These are phyloP conservation scores for Geopyxis carbonaria DNA, from an alignment of 495 filamentous ascomycete genomes.

Conservation along the genomic window DNA sequence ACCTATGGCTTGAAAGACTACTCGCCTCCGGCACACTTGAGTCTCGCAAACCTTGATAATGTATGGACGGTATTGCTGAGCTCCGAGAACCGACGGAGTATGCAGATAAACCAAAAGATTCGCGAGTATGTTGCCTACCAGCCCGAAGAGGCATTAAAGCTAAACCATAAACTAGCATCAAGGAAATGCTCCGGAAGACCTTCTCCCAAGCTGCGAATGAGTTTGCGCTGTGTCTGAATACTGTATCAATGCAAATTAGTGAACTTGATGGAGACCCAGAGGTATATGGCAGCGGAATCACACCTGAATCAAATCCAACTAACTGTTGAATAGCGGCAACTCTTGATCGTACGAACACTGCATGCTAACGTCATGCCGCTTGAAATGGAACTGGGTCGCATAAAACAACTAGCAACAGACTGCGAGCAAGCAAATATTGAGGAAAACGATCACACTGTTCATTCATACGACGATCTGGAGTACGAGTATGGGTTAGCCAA, in stretches of 20 bases:
- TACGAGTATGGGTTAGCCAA: slow-evolving; percentile 89
- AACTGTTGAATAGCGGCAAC: slow-evolving; percentile 39
- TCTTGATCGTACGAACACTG: slow-evolving; percentile 64
- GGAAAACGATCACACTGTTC: slow-evolving; percentile 97
- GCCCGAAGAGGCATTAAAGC: slow-evolving; percentile 3
- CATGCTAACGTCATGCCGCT: slow-evolving; percentile 69
- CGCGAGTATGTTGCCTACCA: slow-evolving; percentile 48
- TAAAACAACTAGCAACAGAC: slow-evolving; percentile 54
- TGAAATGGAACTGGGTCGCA: slow-evolving; percentile 57
- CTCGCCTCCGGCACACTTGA: slow-evolving; percentile 66
- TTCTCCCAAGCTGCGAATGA: slow-evolving; percentile 97
- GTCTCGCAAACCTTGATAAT: slow-evolving; percentile 57
- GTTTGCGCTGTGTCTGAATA: slow-evolving; percentile 85
- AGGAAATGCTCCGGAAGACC: slow-evolving; percentile 73
- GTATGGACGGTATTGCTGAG: slow-evolving; percentile 67
- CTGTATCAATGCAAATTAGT: slow-evolving; percentile 79
- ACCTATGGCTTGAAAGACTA: slow-evolving; percentile 86
- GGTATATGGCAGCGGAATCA: slow-evolving; percentile 29
- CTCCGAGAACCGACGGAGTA: slow-evolving; percentile 68
- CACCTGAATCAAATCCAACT: too few relatives aligned
- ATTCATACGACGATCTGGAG: slow-evolving; percentile 84
- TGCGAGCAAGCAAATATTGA: slow-evolving; percentile 95
- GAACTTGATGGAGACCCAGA: slow-evolving; percentile 89
- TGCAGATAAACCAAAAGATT: slow-evolving; percentile 94
- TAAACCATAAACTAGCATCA: slow-evolving; percentile 44